Percentiles rank a stretch among this genome's conserved stretches.
Conservation (phyloP, 1,284 basidiomycete genomes). For the Rugosomyces carneus region DNA sequence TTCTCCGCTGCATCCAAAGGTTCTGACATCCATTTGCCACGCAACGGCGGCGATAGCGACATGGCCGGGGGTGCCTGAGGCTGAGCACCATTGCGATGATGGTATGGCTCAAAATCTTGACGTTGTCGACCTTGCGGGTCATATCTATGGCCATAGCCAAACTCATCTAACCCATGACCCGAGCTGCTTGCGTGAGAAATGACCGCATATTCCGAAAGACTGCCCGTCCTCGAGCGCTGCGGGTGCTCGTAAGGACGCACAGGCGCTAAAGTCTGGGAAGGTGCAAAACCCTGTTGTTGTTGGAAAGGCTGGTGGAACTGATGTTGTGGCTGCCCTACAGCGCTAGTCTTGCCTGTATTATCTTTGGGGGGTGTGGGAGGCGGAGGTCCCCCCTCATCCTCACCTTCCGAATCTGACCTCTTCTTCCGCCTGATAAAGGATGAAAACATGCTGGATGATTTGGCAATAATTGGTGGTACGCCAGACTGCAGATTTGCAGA, state of each 20-base stretch:
- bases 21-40: conserved; percentile 35
- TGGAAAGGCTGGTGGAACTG: not conserved
- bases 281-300: conserved; percentile 4
- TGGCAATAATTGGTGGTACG: conserved; percentile 18
- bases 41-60: conserved; percentile 21
- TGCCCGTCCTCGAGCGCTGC: conserved; percentile 22
- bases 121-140: not conserved
- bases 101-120: conserved; percentile 5
- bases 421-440: conserved; percentile 33
- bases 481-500: conserved; percentile 5
- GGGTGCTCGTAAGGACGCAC: conserved; percentile 9
- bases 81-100: not conserved
- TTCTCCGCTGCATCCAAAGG: conserved; percentile 40
- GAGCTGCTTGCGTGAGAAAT: conserved; percentile 27
- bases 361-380: conserved; percentile 39
- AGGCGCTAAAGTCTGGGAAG: conserved; percentile 11
- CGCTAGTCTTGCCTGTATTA: conserved; percentile 15
- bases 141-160: conserved; percentile 7
- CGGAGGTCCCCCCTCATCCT: conserved; percentile 11
- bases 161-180: conserved; percentile 11
- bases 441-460: conserved; percentile 28
- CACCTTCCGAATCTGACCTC: conserved; percentile 22
- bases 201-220: conserved; percentile 33
- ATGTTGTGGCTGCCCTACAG: not conserved
- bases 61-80: conserved; percentile 1